Conservation (phyloP, 148 eudicot species). For the Polygonum aviculare region DNA sequence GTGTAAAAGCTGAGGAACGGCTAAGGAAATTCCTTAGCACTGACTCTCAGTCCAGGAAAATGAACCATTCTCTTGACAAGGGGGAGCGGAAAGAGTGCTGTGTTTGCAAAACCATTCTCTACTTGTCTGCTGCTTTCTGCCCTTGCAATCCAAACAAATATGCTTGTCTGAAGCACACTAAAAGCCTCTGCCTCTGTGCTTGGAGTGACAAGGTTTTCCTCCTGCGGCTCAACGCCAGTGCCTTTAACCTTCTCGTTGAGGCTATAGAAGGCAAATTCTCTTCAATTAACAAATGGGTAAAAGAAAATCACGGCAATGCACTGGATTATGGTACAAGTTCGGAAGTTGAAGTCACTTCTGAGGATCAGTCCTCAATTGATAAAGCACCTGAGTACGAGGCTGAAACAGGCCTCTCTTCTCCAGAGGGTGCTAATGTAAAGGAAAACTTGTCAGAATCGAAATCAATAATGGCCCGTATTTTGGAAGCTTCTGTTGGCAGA, state of each 20-base stretch:
- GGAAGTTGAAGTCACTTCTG: neutral
- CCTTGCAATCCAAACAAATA: slow-evolving; percentile 43
- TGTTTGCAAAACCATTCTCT: slow-evolving; percentile 45
- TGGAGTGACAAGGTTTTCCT: slow-evolving; percentile 45
- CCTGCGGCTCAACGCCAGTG: slow-evolving; percentile 36
- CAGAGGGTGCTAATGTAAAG: neutral
- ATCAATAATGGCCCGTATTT: slow-evolving; percentile 7
- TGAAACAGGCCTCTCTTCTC: neutral
- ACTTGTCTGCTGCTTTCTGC: slow-evolving; percentile 62
- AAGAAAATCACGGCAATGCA: slow-evolving; percentile 28
- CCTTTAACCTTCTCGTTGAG: slow-evolving; percentile 43
- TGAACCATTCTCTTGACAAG: slow-evolving; percentile 34
- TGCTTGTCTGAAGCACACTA: slow-evolving; percentile 66
- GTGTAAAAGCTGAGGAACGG: slow-evolving; percentile 38
- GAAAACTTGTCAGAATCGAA: slow-evolving; percentile 6
- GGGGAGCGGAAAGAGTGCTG: slow-evolving; percentile 46
- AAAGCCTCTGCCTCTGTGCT: slow-evolving; percentile 53
- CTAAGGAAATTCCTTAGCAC: slow-evolving; percentile 49
- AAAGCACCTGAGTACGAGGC: slow-evolving; percentile 6
- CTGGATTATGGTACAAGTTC: slow-evolving; percentile 9
- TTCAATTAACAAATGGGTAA: slow-evolving; percentile 37
- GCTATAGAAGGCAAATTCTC: slow-evolving; percentile 54
- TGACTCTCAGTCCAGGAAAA: slow-evolving; percentile 29
- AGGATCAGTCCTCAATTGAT: slow-evolving; percentile 13
- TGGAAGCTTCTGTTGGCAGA: slow-evolving; percentile 4